These are phyloP conservation scores for Viola odorata DNA, from an alignment of 345 rosid species.

Conservation along the genomic window DNA sequence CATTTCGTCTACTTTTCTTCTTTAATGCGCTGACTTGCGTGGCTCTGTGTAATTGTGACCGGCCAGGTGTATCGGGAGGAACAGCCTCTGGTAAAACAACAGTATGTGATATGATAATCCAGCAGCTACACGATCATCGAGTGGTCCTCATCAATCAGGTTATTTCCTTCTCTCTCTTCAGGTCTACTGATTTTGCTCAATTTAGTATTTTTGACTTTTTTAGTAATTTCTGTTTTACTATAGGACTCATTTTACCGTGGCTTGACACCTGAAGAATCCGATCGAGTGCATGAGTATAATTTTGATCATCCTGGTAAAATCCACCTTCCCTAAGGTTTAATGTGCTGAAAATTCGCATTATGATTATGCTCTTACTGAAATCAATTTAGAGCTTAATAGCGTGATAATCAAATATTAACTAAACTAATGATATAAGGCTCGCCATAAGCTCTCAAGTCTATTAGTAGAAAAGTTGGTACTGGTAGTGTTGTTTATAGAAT, in stretches of 20 bases:
- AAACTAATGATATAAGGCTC: too few relatives aligned
- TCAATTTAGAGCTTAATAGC: not conserved
- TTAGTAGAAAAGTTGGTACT: too few relatives aligned
- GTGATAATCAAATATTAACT: too few relatives aligned
- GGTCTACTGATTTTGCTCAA: not conserved
- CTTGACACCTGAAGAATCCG: slow-evolving; percentile 65
- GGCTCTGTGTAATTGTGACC: too few relatives aligned
- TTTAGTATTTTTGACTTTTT: not conserved
- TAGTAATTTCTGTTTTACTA: not conserved
- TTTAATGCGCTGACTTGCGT: too few relatives aligned
- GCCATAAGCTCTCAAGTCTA: too few relatives aligned
- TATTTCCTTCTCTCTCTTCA: not conserved
- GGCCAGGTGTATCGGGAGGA: slow-evolving; percentile 92
- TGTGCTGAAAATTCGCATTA: not conserved
- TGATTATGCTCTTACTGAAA: not conserved
- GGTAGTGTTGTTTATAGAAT: too few relatives aligned
- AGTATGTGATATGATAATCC: slow-evolving; percentile 98
- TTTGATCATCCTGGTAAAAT: slow-evolving; percentile 92
- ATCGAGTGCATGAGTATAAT: slow-evolving; percentile 88
- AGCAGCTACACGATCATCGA: slow-evolving; percentile 98
- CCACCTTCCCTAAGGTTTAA: not conserved
- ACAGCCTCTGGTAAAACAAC: slow-evolving; percentile 99
- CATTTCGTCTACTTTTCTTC: too few relatives aligned
- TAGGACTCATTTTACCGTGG: slow-evolving; percentile 98
- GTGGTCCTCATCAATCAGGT: slow-evolving; percentile 96